phyloP scores from a whole-genome alignment of 495 filamentous ascomycete genomes.

The Oidiodendron maius region DNA sequence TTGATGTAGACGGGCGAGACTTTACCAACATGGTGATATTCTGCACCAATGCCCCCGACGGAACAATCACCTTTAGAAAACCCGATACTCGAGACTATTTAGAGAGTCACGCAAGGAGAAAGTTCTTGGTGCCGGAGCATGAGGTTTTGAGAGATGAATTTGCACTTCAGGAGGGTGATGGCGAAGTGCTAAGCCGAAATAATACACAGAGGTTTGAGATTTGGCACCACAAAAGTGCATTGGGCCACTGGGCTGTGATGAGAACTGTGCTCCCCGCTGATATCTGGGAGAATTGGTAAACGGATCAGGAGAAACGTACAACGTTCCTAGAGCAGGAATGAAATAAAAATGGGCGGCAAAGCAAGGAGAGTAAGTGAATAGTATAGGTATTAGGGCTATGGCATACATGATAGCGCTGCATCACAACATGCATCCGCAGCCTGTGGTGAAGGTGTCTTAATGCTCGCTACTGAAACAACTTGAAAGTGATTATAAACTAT shows the following conservation, averaged over 20 bases:
- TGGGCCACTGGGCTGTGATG: conserved; percentile 90
- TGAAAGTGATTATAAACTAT: too few relatives aligned
- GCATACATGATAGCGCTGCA: too few relatives aligned
- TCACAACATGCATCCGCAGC: too few relatives aligned
- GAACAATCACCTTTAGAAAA: conserved; percentile 51
- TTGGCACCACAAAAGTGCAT: conserved; percentile 68
- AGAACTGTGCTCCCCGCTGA: conserved; percentile 67
- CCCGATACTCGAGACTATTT: conserved; percentile 63
- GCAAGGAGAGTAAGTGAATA: too few relatives aligned
- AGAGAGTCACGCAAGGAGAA: conserved; percentile 59
- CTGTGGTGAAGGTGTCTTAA: too few relatives aligned
- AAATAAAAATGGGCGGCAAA: conserved; percentile 29
- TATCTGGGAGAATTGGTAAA: conserved; percentile 86
- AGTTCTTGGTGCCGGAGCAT: conserved; percentile 65
- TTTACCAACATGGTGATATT: conserved; percentile 90
- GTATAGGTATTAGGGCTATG: too few relatives aligned
- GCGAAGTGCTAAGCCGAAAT: conserved; percentile 44
- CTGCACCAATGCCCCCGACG: conserved; percentile 41
- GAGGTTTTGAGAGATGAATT: conserved; percentile 57
- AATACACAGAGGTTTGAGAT: conserved; percentile 54
- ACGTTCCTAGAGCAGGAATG: too few relatives aligned
- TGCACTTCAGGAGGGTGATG: conserved; percentile 32
- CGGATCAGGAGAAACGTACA: background rate
- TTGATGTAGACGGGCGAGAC: conserved; percentile 44
- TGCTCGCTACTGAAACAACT: too few relatives aligned